Base-by-base conservation (phyloP, 2,329 filamentous ascomycete species). In the Paraconiothyrium brasiliense region DNA sequence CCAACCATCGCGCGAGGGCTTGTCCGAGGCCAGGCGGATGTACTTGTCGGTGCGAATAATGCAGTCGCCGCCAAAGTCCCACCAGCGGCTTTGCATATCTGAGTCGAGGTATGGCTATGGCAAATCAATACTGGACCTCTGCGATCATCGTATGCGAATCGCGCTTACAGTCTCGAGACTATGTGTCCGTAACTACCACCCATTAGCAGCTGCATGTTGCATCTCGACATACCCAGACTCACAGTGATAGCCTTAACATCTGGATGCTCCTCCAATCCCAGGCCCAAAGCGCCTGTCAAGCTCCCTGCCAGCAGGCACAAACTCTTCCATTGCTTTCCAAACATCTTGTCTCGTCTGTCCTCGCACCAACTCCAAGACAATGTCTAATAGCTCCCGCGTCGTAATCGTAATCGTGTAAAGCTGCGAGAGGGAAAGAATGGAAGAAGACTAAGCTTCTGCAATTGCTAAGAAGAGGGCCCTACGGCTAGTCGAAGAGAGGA, bases 31-130 rank as follows among this genome's bases (percentile, higher is more conserved):
- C 60, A 99, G 88, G 70, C 95, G 93, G 71, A 99, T 91, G 81
- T 98, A 97, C 81, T 87, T 85, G 75, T 91, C 89, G 65, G 88
- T 86, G 68, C 89, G 85, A 74, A 97, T 87, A 72, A 99, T 90
- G 44, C 94, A 93, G 82, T 97, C 93, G 76, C 94, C 95, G 77
- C 95, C 95, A 86, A 96, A 99, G 83, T 99, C 95, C 82, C 94
- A 99, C 94, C 95, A 99, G 78, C 95, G 90, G 83, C 92, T 97
- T 83, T 96, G 92, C 90, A 98, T 94, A 80, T 98, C 95, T 63
- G 93, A 95, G 82, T 99, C 95, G 72, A 99, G 89, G 82, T 97
- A 99, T 65, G 95, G 95, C 91, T 97, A 57, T 35, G 39, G 39
- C 22, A 16, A 35, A 58, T 74, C 56, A 74, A 60, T 20, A n/a